Evolutionary conservation across 1,284 basidiomycete genomes (phyloP).

Genomic region (Omphalotus olearius): DNA sequence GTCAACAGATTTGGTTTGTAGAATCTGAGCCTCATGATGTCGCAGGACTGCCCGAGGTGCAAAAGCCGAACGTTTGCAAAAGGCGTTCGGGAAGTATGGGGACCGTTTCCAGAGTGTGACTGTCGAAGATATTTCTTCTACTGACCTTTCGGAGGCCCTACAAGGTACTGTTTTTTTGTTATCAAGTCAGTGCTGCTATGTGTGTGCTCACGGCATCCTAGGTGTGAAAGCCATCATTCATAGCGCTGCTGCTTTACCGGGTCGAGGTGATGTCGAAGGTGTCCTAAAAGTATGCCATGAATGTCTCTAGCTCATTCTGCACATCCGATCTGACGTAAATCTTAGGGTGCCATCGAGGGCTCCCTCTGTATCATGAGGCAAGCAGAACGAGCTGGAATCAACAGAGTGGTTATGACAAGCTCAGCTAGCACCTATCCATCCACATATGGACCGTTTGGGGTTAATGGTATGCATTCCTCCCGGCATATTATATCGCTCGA

Average conservation of each 20-base stretch:
- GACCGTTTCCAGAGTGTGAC: not conserved
- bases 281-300: conserved; percentile 12
- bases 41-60: not conserved
- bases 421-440: not conserved
- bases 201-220: not conserved
- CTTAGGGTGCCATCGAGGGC: not conserved
- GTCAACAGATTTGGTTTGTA: too few relatives aligned
- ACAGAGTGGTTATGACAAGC: conserved; percentile 1
- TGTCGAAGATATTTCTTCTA: not conserved
- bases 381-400: conserved; percentile 2
- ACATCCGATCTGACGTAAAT: not conserved
- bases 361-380: not conserved
- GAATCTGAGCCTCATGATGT: too few relatives aligned
- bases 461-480: too few relatives aligned
- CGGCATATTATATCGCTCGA: too few relatives aligned
- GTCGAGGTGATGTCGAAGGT: conserved; percentile 13
- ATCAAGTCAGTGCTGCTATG: too few relatives aligned
- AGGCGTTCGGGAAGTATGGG: not conserved
- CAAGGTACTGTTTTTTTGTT: not conserved
- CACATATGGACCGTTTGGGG: not conserved
- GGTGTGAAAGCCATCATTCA: conserved; percentile 16
- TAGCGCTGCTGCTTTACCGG: conserved; percentile 15
- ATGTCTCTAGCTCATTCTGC: too few relatives aligned
- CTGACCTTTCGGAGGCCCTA: not conserved
- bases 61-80: not conserved